Evolutionary conservation across 164 flowering plant genomes (phyloP), one percentile per base, ranked within the genome.

Genomic region (Chimonanthus praecox): DNA sequence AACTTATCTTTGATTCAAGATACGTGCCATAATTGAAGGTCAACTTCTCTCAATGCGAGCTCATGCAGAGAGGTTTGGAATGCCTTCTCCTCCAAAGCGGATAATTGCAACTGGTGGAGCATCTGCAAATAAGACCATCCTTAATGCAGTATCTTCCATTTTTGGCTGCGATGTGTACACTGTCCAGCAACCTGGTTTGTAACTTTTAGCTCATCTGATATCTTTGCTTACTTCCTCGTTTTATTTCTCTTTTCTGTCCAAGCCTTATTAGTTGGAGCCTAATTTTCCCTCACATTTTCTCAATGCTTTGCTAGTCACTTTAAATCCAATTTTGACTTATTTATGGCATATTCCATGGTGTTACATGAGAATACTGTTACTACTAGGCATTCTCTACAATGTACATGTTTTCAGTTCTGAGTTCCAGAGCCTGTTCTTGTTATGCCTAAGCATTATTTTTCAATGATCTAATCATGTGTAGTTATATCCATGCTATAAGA

Each of bases 81-180:
- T 95, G 99, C 98, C 96, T 44, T 80, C 86, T 73, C 96, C 98
- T 70, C 97, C 97, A 18, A 90, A 81, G 64, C 84, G 97, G 69
- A 86, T 95, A 51, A 89, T 93, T 72, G 98, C 97, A 9, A 95
- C 99, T 64, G 99, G 99, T 45, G 98, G 99, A 68, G 99, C 97
- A 77, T 93, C 98, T 15, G 87, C 97, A 71, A 95, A 95, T 80
- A 67, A 82, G 21, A 77, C 80, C 74, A 93, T 95, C 75, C 88
- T 95, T 4, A 83, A 73, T 70, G 67, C 79, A 4, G 75, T 93
- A 49, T 89, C 97, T 77, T 82, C 91, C 63, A 85, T 95, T 75
- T 95, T 93, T 72, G 97, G 98, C 67, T 90, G 92, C 66, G 87
- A 88, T 72, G 84, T 95, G 47, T 90, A 88, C 74, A 93, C 94